Conservation (phyloP, 345 rosid genomes). For the Adansonia digitata region DNA sequence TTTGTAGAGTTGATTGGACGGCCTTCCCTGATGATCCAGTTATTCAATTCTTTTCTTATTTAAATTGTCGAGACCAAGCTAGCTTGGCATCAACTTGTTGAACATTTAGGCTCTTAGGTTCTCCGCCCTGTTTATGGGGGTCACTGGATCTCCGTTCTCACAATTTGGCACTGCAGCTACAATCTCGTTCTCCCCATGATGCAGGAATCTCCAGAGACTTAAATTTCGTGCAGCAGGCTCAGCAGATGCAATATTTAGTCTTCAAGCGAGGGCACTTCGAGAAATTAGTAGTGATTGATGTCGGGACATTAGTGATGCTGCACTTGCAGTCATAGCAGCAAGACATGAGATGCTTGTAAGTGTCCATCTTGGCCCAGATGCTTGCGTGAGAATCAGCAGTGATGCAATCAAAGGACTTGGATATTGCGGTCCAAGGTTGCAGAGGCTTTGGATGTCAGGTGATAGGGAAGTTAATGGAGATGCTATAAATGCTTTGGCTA, state of each 20-base stretch:
- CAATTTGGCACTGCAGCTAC: slow-evolving; percentile 48
- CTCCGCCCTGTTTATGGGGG: slow-evolving; percentile 60
- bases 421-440: slow-evolving; percentile 64
- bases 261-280: slow-evolving; percentile 49
- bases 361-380: slow-evolving; percentile 79
- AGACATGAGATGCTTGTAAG: slow-evolving; percentile 74
- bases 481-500: slow-evolving; percentile 68
- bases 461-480: slow-evolving; percentile 61
- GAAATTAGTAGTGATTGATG: slow-evolving; percentile 77
- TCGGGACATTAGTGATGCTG: slow-evolving; percentile 68
- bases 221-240: slow-evolving; percentile 71
- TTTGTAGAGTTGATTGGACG: slow-evolving; percentile 46
- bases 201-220: slow-evolving; percentile 50
- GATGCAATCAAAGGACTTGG: slow-evolving; percentile 69
- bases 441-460: slow-evolving; percentile 66
- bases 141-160: slow-evolving; percentile 71
- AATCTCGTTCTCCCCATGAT: slow-evolving; percentile 50
- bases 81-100: slow-evolving; percentile 62
- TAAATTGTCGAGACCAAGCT: slow-evolving; percentile 73
- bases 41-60: slow-evolving; percentile 56
- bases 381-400: slow-evolving; percentile 69
- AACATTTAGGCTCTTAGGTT: slow-evolving; percentile 52
- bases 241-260: slow-evolving; percentile 58
- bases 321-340: slow-evolving; percentile 65
- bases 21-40: slow-evolving; percentile 67